Base-by-base conservation (phyloP, 208 protist genomes). In the Eutreptiella sp. region DNA sequence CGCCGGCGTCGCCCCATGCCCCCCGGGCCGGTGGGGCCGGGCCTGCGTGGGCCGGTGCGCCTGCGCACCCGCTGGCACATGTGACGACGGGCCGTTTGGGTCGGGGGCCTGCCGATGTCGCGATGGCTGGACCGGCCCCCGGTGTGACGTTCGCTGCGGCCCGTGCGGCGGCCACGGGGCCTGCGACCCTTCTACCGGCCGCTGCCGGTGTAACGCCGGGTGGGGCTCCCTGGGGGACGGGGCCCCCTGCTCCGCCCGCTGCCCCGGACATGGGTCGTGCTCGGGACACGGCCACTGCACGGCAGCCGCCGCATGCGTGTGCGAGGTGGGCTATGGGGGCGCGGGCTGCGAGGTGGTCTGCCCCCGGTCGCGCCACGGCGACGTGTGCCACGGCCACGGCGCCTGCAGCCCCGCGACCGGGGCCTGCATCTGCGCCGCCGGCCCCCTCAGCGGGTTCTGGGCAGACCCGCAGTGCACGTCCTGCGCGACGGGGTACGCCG, bases 211-310 rank as follows among this genome's bases (percentile, higher is more conserved):
- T 31, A 66, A 52, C 53, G 7, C n/a, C n/a, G n/a, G n/a, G n/a
- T n/a, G n/a, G n/a, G n/a, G n/a, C n/a, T n/a, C n/a, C n/a, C n/a
- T n/a, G n/a, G n/a, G n/a, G n/a, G n/a, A n/a, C n/a, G 5, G 19
- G 43, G 16, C n/a, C n/a, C n/a, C n/a, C n/a, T n/a, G n/a, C n/a
- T n/a, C n/a, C n/a, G n/a, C n/a, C n/a, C n/a, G 16, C 19, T 64
- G 58, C 53, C 27, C n/a, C 9, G 58, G 58, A 5, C 58, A 64
- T 27, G 58, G 58, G 7, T 63, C 43, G 19, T 57, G 50, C 36
- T 32, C 14, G 21, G 50, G 50, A 53, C 50, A 57, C 58, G 7
- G 29, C 24, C 58, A 43, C 11, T 64, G 58, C 58, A 9, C 41
- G 16, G 50, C 48, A 16, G 16, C 50, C 9, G 28, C 14, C 34